A percentile compares a stretch with the other conserved stretches of the same genome.
These are phyloP conservation scores for Penicillium ochrochloron DNA, from an alignment of 495 filamentous ascomycete genomes.

Conservation along the genomic window DNA sequence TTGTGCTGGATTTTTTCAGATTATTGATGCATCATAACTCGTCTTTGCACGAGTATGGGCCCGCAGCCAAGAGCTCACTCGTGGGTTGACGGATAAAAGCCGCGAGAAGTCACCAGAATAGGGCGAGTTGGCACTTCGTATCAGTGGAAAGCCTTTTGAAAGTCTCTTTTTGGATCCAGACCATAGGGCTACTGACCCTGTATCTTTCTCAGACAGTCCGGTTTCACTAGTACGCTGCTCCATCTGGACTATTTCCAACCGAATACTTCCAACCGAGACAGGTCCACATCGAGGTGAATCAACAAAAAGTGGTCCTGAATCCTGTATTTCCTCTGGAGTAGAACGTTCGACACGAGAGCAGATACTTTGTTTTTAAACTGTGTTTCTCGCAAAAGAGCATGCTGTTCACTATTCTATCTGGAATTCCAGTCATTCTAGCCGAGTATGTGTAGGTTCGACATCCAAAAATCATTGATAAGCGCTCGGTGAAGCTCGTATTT, in stretches of 20 bases:
- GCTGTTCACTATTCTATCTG: background rate
- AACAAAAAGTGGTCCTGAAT: background rate
- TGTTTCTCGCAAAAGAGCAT: background rate
- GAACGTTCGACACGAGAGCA: background rate
- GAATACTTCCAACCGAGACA: constrained; percentile 3
- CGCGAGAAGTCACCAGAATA: constrained; percentile 4
- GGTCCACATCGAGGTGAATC: background rate
- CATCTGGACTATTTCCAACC: background rate
- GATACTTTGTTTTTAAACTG: background rate
- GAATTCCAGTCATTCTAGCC: constrained; percentile 1
- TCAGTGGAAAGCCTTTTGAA: constrained; percentile 2
- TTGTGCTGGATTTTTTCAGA: background rate
- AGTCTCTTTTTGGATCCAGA: constrained; percentile 7
- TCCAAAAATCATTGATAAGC: background rate
- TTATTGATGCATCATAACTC: constrained; percentile 4
- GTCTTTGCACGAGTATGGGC: constrained; percentile 8
- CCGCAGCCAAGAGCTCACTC: constrained; percentile 16
- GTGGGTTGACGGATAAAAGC: constrained; percentile 8
- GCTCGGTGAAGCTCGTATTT: constrained; percentile 15
- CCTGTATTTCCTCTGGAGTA: background rate
- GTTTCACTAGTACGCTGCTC: constrained; percentile 3
- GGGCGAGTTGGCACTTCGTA: constrained; percentile 8
- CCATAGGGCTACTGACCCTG: background rate
- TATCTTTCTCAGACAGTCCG: background rate
- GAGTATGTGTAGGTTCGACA: background rate